Evolutionary conservation across 495 filamentous ascomycete genomes (phyloP).

Genomic region (Tuber indicum): DNA sequence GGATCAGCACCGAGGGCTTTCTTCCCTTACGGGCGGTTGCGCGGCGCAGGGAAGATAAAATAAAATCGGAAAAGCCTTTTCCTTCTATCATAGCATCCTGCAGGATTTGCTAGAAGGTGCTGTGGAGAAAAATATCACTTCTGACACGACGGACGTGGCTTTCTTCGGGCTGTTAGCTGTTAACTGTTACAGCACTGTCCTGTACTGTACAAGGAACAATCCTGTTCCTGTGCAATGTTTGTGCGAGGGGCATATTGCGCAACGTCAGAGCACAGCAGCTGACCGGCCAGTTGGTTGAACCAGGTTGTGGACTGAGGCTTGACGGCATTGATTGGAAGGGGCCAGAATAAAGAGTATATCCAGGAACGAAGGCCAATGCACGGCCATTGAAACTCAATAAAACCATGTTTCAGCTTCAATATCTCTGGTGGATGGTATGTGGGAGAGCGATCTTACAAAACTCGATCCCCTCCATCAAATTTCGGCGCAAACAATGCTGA

Average conservation of each 20-base stretch:
- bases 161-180: constrained; percentile 16
- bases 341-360: not conserved
- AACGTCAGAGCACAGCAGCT: constrained; percentile 26
- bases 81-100: not conserved
- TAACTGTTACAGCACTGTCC: constrained; percentile 20
- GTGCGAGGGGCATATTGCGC: constrained; percentile 19
- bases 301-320: not conserved
- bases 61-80: not conserved
- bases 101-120: not conserved
- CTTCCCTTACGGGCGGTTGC: constrained; percentile 21
- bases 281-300: constrained; percentile 10
- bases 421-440: constrained; percentile 4
- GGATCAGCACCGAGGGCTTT: constrained; percentile 14
- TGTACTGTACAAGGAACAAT: constrained; percentile 28
- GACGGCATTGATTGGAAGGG: not conserved
- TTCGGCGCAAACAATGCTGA: not conserved
- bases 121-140: constrained; percentile 16
- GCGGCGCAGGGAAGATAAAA: constrained; percentile 20
- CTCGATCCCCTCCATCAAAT: not conserved
- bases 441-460: constrained; percentile 2
- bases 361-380: constrained; percentile 20
- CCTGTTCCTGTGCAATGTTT: constrained; percentile 22
- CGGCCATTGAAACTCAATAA: constrained; percentile 8
- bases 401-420: constrained; percentile 23
- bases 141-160: constrained; percentile 14